Evolutionary conservation across 2,329 filamentous ascomycete genomes (phyloP).

Genomic region (Curvularia sp.): DNA sequence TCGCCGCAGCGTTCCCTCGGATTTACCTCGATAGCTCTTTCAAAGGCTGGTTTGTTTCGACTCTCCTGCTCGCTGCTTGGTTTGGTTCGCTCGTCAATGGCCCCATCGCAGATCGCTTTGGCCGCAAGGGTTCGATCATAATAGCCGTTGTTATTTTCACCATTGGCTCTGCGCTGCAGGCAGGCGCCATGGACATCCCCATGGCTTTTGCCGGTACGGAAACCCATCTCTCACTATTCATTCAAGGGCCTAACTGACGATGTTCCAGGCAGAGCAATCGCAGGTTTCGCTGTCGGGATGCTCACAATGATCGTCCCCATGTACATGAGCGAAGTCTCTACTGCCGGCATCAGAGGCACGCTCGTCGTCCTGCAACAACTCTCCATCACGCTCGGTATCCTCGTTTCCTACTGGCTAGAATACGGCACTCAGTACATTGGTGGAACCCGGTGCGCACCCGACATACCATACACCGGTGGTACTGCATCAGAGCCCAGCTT

Average conservation of each 20-base stretch:
- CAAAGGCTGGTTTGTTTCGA: conserved; percentile 35
- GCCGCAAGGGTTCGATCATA: conserved; percentile 30
- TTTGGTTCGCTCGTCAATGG: conserved; percentile 34
- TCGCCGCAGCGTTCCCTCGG: conserved; percentile 29
- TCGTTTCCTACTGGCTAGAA: conserved; percentile 32
- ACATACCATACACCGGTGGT: conserved; percentile 57
- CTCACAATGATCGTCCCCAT: conserved; percentile 34
- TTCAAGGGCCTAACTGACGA: background rate
- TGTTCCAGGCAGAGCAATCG: conserved; percentile 27
- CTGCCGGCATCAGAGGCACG: conserved; percentile 29
- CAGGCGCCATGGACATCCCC: conserved; percentile 26
- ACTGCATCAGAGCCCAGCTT: conserved; percentile 51
- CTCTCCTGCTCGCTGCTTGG: conserved; percentile 29
- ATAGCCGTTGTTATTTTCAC: conserved; percentile 32
- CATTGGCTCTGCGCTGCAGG: conserved; percentile 28
- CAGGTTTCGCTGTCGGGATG: conserved; percentile 32
- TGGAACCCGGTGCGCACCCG: conserved; percentile 54
- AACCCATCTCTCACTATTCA: background rate
- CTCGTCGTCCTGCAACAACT: conserved; percentile 32
- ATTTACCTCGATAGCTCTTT: conserved; percentile 29
- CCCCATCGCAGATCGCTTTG: conserved; percentile 30
- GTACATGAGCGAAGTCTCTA: conserved; percentile 35
- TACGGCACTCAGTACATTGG: conserved; percentile 33
- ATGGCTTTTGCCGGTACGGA: conserved; percentile 28
- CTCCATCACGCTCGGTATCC: conserved; percentile 30